These are phyloP conservation scores for Hypoxylon subgilvum DNA, from an alignment of 495 filamentous ascomycete species.

Conservation along the genomic window DNA sequence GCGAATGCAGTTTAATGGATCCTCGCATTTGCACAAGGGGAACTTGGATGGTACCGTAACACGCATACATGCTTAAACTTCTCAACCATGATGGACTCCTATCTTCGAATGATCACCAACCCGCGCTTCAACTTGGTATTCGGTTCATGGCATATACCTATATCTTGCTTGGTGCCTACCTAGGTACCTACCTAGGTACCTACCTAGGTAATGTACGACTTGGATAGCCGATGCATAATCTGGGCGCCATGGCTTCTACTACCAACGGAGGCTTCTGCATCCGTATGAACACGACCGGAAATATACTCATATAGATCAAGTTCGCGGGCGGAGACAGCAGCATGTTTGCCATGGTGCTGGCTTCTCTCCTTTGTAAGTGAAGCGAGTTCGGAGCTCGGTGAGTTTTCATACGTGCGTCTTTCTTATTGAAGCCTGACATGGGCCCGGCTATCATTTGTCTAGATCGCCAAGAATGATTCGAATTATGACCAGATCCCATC, in stretches of 20 bases:
- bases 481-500: slow-evolving; percentile 37
- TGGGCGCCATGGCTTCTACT: slow-evolving; percentile 18
- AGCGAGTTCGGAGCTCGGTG: slow-evolving; percentile 16
- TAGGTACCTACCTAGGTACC: neutral
- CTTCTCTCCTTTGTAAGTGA: neutral
- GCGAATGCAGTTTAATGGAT: slow-evolving; percentile 33
- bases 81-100: slow-evolving; percentile 19
- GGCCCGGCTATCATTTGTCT: slow-evolving; percentile 22
- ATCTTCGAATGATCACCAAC: slow-evolving; percentile 20
- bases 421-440: slow-evolving; percentile 1
- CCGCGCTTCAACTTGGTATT: slow-evolving; percentile 19
- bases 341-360: slow-evolving; percentile 14
- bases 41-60: slow-evolving; percentile 19
- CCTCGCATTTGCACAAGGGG: slow-evolving; percentile 21
- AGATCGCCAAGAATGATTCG: slow-evolving; percentile 33
- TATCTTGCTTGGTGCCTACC: neutral
- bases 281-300: slow-evolving; percentile 5
- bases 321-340: slow-evolving; percentile 2
- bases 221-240: slow-evolving; percentile 27
- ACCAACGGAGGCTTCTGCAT: slow-evolving; percentile 8
- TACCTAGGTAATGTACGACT: slow-evolving; percentile 20
- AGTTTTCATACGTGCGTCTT: slow-evolving; percentile 18
- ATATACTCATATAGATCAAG: too few relatives aligned
- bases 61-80: slow-evolving; percentile 11
- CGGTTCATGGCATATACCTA: slow-evolving; percentile 1